These are phyloP conservation scores for Ganoderma multipileum DNA, from an alignment of 1,284 basidiomycete genomes.

Conservation along the genomic window DNA sequence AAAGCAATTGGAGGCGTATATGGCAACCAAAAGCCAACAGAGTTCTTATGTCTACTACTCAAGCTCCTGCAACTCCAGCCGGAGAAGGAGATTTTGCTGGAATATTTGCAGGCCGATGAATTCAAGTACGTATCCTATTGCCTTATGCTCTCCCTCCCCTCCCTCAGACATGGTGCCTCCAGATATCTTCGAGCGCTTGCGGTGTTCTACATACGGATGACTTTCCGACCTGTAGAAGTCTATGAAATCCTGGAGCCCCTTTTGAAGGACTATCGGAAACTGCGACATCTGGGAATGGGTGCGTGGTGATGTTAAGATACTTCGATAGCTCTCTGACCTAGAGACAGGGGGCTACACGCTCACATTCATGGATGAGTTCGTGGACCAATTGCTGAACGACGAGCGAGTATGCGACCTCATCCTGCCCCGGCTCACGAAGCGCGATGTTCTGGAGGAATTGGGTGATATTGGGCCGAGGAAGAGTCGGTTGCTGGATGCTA, in stretches of 20 bases:
- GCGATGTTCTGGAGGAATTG: slow-evolving; percentile 89
- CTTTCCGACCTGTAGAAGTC: slow-evolving; percentile 88
- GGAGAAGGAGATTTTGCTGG: slow-evolving; percentile 94
- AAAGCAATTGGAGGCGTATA: slow-evolving; percentile 92
- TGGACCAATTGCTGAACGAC: slow-evolving; percentile 85
- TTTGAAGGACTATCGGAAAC: slow-evolving; percentile 92
- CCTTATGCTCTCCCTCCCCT: not conserved
- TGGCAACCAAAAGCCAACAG: slow-evolving; percentile 90
- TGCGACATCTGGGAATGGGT: slow-evolving; percentile 86
- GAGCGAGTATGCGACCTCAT: slow-evolving; percentile 98
- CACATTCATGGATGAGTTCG: slow-evolving; percentile 92
- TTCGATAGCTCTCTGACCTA: not conserved
- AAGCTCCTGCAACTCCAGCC: slow-evolving; percentile 98
- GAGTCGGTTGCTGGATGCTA: slow-evolving; percentile 82
- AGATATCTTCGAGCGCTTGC: slow-evolving; percentile 95
- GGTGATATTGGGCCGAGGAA: slow-evolving; percentile 87
- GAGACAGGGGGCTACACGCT: slow-evolving; percentile 78
- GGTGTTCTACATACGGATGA: slow-evolving; percentile 94
- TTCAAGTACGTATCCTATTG: slow-evolving; percentile 81
- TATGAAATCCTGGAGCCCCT: slow-evolving; percentile 95
- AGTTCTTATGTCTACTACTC: slow-evolving; percentile 90
- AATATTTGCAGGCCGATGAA: slow-evolving; percentile 94
- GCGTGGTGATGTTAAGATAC: slow-evolving; percentile 36
- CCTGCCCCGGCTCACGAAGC: slow-evolving; percentile 87
- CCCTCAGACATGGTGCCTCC: not conserved